Evolutionary conservation across 441 rosid species (phyloP).

Genomic region (Syzygium malaccense): DNA sequence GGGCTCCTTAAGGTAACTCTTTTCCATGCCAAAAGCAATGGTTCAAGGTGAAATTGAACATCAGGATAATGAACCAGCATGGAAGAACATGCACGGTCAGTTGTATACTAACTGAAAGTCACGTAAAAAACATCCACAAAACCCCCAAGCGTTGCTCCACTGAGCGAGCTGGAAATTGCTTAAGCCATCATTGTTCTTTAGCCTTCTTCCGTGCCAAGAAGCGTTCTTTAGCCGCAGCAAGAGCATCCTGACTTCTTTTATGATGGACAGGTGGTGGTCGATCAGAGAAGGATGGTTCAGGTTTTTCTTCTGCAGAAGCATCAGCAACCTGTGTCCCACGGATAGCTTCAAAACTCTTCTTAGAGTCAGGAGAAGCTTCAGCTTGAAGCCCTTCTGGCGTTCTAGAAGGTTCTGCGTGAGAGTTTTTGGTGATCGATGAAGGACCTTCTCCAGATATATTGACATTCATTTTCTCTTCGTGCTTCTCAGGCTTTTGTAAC

Average conservation of each 20-base stretch:
- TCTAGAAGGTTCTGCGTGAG: slow-evolving; percentile 8
- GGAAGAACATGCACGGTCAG: not conserved
- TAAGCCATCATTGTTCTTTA: slow-evolving; percentile 17
- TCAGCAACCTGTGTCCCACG: slow-evolving; percentile 18
- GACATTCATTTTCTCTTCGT: slow-evolving; percentile 2
- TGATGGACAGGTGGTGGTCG: slow-evolving; percentile 41
- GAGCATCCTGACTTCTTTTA: slow-evolving; percentile 51
- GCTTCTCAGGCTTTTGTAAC: slow-evolving; percentile 22
- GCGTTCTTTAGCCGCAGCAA: slow-evolving; percentile 74
- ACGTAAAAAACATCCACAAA: not conserved
- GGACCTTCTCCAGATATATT: slow-evolving; percentile 13
- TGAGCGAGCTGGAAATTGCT: not conserved
- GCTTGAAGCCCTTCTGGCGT: slow-evolving; percentile 9
- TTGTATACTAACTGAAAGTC: not conserved
- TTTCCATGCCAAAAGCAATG: not conserved
- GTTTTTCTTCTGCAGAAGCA: slow-evolving; percentile 15
- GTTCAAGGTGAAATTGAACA: not conserved
- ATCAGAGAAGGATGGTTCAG: slow-evolving; percentile 23
- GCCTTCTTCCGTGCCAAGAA: slow-evolving; percentile 72
- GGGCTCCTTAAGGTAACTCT: not conserved
- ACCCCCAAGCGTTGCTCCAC: not conserved
- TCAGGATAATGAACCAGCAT: not conserved
- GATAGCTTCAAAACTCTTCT: slow-evolving; percentile 19
- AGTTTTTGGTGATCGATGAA: slow-evolving; percentile 10
- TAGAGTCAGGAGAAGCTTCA: slow-evolving; percentile 17